A percentile compares a stretch with the other conserved stretches of the same genome.
phyloP scores from a whole-genome alignment of 257 asterid genomes.

The Nicotiana attenuata region DNA sequence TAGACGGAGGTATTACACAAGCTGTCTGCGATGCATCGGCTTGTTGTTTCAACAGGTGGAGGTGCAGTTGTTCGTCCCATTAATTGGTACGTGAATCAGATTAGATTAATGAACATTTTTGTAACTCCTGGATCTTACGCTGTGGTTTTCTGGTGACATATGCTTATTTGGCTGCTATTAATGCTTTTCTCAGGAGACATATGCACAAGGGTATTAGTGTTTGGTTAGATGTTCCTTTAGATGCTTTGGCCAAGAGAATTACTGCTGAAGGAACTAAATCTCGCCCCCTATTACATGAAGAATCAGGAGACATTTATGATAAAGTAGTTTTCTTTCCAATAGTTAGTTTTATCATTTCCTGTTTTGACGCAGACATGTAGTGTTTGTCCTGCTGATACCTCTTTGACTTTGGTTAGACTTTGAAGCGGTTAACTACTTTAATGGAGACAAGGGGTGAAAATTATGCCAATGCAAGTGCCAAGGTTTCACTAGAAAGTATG shows the following conservation, averaged over 20 bases:
- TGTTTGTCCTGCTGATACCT: slow-evolving; percentile 4
- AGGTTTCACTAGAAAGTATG: slow-evolving; percentile 76
- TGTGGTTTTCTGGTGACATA: neutral
- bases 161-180: slow-evolving; percentile 11
- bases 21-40: slow-evolving; percentile 59
- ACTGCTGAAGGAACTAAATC: slow-evolving; percentile 66
- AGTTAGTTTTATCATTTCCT: neutral
- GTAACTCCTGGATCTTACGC: neutral
- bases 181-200: slow-evolving; percentile 53
- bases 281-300: slow-evolving; percentile 72
- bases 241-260: slow-evolving; percentile 82
- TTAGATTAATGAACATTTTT: neutral
- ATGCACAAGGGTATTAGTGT: slow-evolving; percentile 80
- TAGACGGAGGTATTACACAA: slow-evolving; percentile 68
- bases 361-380: neutral
- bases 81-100: slow-evolving; percentile 60
- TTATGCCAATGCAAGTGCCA: slow-evolving; percentile 63
- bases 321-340: slow-evolving; percentile 33
- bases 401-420: slow-evolving; percentile 40
- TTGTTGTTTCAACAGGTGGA: slow-evolving; percentile 92
- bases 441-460: slow-evolving; percentile 74
- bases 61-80: slow-evolving; percentile 88
- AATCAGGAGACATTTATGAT: slow-evolving; percentile 67
- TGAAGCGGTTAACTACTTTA: slow-evolving; percentile 58
- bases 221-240: slow-evolving; percentile 90